phyloP scores from a whole-genome alignment of 208 protist genomes.

The Wallacemonas sp. region DNA sequence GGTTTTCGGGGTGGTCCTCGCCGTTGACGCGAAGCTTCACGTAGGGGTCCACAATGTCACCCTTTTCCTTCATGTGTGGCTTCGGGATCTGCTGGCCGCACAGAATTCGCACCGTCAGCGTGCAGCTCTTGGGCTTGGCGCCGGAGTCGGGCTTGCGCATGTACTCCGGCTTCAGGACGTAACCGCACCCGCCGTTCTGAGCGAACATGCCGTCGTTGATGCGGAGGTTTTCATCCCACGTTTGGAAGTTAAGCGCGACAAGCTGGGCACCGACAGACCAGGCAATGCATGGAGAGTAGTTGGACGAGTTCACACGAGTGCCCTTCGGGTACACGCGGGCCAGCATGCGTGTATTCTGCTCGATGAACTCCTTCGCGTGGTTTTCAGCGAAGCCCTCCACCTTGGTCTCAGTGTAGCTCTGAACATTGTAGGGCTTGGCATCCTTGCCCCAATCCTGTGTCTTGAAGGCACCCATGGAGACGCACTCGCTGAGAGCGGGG shows the following conservation, averaged over 20 bases:
- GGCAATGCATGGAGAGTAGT: slow-evolving; percentile 72
- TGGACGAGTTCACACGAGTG: slow-evolving; percentile 75
- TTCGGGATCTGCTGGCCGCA: slow-evolving; percentile 70
- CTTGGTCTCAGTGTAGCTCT: slow-evolving; percentile 58
- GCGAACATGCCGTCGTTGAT: slow-evolving; percentile 84
- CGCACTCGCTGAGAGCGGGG: slow-evolving; percentile 30
- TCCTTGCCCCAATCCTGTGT: slow-evolving; percentile 45
- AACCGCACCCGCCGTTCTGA: slow-evolving; percentile 88
- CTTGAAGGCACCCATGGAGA: slow-evolving; percentile 44
- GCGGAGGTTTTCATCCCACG: slow-evolving; percentile 38
- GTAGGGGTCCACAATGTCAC: slow-evolving; percentile 78
- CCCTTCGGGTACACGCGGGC: slow-evolving; percentile 90
- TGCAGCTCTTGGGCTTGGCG: slow-evolving; percentile 16
- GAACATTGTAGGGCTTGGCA: slow-evolving; percentile 44
- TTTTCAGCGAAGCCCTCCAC: slow-evolving; percentile 26
- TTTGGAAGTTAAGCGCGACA: slow-evolving; percentile 89
- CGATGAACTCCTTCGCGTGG: slow-evolving; percentile 23
- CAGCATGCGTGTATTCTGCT: slow-evolving; percentile 68
- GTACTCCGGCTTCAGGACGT: slow-evolving; percentile 85
- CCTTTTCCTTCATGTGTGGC: slow-evolving; percentile 40
- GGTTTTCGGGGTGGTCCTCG: neutral
- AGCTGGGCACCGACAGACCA: slow-evolving; percentile 78
- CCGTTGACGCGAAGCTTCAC: slow-evolving; percentile 58
- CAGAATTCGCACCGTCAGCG: slow-evolving; percentile 44
- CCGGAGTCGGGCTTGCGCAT: slow-evolving; percentile 18